Evolutionary conservation across 2,329 filamentous ascomycete species (phyloP).

Genomic region (Sporothrix dimorphospora): DNA sequence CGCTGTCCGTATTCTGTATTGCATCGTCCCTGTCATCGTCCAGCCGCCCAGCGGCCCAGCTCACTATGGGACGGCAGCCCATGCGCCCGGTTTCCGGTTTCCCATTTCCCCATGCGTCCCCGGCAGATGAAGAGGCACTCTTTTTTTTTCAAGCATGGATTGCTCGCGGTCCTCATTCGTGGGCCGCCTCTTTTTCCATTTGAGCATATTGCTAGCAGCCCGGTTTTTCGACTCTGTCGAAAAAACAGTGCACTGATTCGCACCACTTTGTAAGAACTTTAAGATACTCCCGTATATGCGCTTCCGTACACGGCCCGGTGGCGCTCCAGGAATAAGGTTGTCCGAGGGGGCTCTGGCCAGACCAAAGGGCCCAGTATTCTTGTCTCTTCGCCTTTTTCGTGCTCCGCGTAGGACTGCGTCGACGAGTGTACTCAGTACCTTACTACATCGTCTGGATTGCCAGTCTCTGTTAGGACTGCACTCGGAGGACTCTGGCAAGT

Average conservation of each 20-base stretch:
- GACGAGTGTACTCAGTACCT: not conserved
- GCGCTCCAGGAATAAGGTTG: not conserved
- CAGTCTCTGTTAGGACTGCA: not conserved
- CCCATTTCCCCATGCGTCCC: not conserved
- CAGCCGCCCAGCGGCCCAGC: not conserved
- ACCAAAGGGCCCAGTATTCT: not conserved
- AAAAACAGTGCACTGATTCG: not conserved
- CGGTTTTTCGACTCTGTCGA: not conserved
- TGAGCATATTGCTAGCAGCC: not conserved
- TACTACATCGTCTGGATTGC: not conserved
- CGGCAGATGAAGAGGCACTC: slow-evolving; percentile 2
- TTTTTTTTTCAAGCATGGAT: not conserved
- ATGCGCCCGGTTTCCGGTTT: not conserved
- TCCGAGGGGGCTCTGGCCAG: not conserved
- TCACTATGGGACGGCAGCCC: slow-evolving; percentile 14
- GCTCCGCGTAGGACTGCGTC: not conserved
- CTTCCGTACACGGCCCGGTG: not conserved
- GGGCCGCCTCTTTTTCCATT: not conserved
- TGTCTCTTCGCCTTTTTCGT: not conserved
- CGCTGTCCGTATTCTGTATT: too few relatives aligned
- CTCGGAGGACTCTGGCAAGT: not conserved
- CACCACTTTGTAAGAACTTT: not conserved
- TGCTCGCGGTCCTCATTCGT: not conserved
- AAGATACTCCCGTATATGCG: not conserved
- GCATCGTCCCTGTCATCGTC: not conserved